phyloP scores from a whole-genome alignment of 768 basidiomycete species.

The Exidia glandulosa region DNA sequence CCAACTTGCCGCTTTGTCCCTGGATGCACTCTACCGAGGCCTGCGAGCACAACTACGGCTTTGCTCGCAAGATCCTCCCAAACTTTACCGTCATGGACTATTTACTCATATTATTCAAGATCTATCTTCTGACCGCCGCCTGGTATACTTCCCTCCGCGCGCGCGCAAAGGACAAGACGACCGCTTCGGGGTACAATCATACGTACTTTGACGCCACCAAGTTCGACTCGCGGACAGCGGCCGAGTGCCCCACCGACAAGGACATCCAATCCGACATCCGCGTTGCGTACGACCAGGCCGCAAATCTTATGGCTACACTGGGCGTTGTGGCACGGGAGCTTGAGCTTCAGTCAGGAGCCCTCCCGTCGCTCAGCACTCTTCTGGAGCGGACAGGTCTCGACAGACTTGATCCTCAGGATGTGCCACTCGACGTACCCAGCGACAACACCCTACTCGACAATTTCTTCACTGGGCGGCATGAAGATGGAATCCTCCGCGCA shows the following conservation, averaged over 20 bases:
- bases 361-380: neutral
- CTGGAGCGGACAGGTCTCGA: neutral
- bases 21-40: constrained; percentile 26
- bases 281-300: constrained; percentile 10
- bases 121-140: constrained; percentile 3
- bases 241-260: neutral
- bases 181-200: constrained; percentile 14
- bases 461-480: neutral
- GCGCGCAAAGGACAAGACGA: neutral
- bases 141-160: neutral
- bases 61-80: constrained; percentile 16
- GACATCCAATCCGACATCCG: constrained; percentile 9
- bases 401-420: neutral
- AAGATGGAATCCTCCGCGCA: neutral
- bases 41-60: constrained; percentile 26
- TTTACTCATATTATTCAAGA: constrained; percentile 20
- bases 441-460: neutral
- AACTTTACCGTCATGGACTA: constrained; percentile 27
- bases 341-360: neutral
- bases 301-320: constrained; percentile 8
- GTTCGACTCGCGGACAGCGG: neutral
- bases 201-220: constrained; percentile 15
- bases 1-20: constrained; percentile 23
- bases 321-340: constrained; percentile 4
- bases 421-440: neutral